phyloP scores from a whole-genome alignment of 1,284 basidiomycete species.

The Lentinula novae-zelandiae region DNA sequence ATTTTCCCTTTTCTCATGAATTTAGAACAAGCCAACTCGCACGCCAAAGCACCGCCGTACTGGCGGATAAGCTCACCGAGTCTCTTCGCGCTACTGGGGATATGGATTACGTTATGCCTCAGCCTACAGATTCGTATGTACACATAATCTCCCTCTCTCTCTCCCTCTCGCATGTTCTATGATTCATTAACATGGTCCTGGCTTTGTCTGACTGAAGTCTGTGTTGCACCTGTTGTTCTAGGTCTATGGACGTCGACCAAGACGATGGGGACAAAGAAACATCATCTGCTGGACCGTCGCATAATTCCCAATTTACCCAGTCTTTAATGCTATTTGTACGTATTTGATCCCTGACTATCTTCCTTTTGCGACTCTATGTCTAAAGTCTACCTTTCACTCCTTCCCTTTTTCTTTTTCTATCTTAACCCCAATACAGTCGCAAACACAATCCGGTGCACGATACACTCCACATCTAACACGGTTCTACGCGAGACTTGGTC shows the following conservation, averaged over 20 bases:
- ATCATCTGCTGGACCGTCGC: constrained; percentile 20
- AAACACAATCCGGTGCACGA: constrained; percentile 65
- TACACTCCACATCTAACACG: constrained; percentile 74
- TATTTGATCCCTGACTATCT: not conserved
- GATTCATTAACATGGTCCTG: no score
- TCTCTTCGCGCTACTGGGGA: constrained; percentile 66
- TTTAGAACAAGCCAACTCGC: constrained; percentile 70
- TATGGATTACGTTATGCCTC: constrained; percentile 57
- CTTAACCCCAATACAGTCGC: constrained; percentile 43
- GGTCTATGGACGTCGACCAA: constrained; percentile 43
- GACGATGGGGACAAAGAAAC: constrained; percentile 43
- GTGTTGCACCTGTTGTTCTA: constrained; percentile 10
- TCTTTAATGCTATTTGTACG: constrained; percentile 57
- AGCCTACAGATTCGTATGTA: constrained; percentile 33
- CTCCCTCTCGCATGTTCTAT: no score
- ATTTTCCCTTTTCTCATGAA: not conserved
- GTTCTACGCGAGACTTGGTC: constrained; percentile 63
- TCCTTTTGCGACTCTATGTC: not conserved
- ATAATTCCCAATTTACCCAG: constrained; percentile 58
- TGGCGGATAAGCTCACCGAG: constrained; percentile 71
- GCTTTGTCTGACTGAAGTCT: not conserved
- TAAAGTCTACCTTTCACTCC: not conserved
- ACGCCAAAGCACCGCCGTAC: constrained; percentile 40
- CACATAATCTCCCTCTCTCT: no score
- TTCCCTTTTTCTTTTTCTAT: not conserved